These are phyloP conservation scores for Coffea humblotiana DNA, from an alignment of 305 asterid species.

Conservation along the genomic window DNA sequence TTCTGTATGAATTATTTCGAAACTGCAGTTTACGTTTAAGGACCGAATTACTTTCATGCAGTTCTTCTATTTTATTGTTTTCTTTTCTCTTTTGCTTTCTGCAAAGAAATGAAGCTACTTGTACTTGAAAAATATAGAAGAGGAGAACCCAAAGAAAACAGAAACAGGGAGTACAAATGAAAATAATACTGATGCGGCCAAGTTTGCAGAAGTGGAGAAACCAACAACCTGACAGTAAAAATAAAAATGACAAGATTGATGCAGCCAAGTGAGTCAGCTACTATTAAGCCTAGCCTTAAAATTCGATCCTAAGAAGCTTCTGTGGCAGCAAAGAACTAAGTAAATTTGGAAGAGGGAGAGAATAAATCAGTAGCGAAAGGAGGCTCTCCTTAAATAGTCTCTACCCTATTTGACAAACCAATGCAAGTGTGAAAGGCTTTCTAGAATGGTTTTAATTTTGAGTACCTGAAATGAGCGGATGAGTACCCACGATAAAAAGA, in stretches of 20 bases:
- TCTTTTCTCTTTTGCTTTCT: not conserved
- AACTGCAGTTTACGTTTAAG: not conserved
- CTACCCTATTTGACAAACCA: not conserved
- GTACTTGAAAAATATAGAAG: not conserved
- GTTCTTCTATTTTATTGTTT: not conserved
- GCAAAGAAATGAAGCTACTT: not conserved
- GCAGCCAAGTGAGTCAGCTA: not conserved
- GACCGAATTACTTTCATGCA: not conserved
- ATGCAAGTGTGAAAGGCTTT: not conserved
- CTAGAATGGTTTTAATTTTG: not conserved
- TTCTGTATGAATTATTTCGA: not conserved
- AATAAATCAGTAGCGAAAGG: not conserved
- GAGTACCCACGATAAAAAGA: conserved; percentile 90
- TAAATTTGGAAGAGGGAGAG: not conserved
- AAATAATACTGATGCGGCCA: not conserved
- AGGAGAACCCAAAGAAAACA: not conserved
- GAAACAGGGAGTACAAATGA: not conserved
- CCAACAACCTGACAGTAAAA: not conserved
- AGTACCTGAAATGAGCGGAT: conserved; percentile 91
- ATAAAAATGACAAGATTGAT: not conserved
- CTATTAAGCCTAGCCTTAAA: not conserved
- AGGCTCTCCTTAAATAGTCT: not conserved
- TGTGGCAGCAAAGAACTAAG: not conserved
- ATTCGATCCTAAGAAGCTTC: not conserved
- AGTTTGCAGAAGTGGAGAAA: not conserved